Evolutionary conservation across 306 rosid species (phyloP).

Genomic region (Comarum palustre): DNA sequence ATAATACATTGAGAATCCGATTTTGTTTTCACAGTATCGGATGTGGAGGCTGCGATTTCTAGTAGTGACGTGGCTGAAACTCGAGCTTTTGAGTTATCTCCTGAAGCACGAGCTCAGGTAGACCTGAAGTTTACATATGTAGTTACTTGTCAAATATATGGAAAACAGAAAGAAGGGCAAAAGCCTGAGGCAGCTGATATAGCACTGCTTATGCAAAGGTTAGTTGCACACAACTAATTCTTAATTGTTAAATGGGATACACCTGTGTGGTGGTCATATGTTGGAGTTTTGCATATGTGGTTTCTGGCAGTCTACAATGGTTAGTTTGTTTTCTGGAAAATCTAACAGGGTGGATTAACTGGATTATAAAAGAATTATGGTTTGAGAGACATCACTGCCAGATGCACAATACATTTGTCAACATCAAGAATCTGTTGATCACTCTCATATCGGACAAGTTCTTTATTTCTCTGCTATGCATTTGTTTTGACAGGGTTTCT

Average conservation of each 20-base stretch:
- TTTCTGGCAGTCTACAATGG: not conserved
- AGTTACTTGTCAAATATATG: constrained; percentile 88
- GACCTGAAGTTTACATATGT: constrained; percentile 95
- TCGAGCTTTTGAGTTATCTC: constrained; percentile 68
- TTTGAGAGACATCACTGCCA: not conserved
- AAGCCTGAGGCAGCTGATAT: constrained; percentile 93
- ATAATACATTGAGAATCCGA: constrained; percentile 8
- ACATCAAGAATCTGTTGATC: not conserved
- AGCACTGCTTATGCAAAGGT: constrained; percentile 95
- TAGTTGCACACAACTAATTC: not conserved
- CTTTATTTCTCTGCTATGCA: not conserved
- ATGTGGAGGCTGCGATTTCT: constrained; percentile 69
- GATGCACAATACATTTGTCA: not conserved
- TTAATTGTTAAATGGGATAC: not conserved
- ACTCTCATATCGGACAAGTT: not conserved
- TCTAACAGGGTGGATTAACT: not conserved
- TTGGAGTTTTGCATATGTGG: not conserved
- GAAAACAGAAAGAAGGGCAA: constrained; percentile 85
- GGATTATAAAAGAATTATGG: not conserved
- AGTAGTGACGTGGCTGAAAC: constrained; percentile 56
- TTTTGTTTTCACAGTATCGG: constrained; percentile 30
- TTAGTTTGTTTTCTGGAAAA: not conserved
- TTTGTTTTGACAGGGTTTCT: not conserved
- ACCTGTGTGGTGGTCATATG: not conserved
- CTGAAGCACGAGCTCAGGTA: constrained; percentile 84